Conservation (phyloP, 108 stramenopile genomes). For the Cyclotella cryptica region DNA sequence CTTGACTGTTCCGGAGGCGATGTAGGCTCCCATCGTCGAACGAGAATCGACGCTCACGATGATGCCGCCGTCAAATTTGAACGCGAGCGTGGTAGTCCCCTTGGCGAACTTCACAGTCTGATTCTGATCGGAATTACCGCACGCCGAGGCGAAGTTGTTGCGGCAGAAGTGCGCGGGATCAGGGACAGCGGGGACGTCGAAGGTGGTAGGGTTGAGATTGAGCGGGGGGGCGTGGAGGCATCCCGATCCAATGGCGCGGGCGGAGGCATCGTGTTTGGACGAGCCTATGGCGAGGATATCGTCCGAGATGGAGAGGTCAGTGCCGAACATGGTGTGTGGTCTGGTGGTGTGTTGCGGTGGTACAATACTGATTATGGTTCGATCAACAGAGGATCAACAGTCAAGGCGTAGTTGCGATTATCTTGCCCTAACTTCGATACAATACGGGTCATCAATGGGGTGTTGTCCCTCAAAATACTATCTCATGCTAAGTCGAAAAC, state of each 20-base stretch:
- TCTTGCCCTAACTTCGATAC: too few relatives aligned
- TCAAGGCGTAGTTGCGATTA: too few relatives aligned
- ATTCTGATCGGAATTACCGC: constrained; percentile 74
- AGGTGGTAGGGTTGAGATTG: constrained; percentile 42
- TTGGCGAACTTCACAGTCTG: constrained; percentile 94
- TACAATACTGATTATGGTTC: too few relatives aligned
- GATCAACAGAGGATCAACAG: not conserved
- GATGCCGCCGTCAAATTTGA: constrained; percentile 97
- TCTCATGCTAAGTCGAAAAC: too few relatives aligned
- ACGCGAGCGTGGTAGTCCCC: constrained; percentile 99
- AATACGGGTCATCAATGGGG: too few relatives aligned
- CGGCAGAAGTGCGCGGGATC: constrained; percentile 90
- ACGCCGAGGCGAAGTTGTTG: constrained; percentile 88
- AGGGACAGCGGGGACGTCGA: constrained; percentile 80
- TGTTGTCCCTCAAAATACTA: too few relatives aligned
- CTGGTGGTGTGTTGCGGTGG: not conserved
- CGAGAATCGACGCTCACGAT: constrained; percentile 97
- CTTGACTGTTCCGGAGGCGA: constrained; percentile 95
- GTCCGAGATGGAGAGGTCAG: constrained; percentile 36
- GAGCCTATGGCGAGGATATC: constrained; percentile 88
- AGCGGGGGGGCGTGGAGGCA: constrained; percentile 53
- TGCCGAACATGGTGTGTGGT: constrained; percentile 45
- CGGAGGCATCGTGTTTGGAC: constrained; percentile 57
- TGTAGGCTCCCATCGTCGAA: constrained; percentile 98
- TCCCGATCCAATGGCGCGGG: constrained; percentile 53